A percentile compares a stretch with the other conserved stretches of the same genome.
phyloP scores from a whole-genome alignment of 2,329 filamentous ascomycete genomes.

The Neoascochyta sp. region DNA sequence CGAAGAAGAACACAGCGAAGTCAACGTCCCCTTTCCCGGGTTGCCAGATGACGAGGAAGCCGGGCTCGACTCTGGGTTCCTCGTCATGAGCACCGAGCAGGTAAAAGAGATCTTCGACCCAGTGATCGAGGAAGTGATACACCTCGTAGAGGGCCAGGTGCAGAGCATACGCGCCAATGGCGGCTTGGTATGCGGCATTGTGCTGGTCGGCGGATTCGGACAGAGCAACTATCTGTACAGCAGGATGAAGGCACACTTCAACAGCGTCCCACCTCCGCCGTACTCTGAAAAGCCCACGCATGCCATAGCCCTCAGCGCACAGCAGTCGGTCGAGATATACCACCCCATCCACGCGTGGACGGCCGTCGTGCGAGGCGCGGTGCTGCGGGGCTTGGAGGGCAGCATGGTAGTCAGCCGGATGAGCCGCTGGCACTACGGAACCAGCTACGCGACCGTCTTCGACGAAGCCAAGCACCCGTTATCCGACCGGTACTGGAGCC shows the following conservation, averaged over 20 bases:
- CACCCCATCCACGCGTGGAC: conserved; percentile 81
- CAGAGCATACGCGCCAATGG: conserved; percentile 38
- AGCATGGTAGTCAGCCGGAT: conserved; percentile 74
- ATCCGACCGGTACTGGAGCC: conserved; percentile 73
- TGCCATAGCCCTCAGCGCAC: conserved; percentile 50
- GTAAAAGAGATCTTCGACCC: conserved; percentile 73
- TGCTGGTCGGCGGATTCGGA: conserved; percentile 77
- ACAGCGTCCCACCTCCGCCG: conserved; percentile 48
- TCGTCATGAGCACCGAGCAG: conserved; percentile 66
- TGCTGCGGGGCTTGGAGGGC: conserved; percentile 69
- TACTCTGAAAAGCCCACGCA: conserved; percentile 70
- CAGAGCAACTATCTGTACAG: conserved; percentile 72
- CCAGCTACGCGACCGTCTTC: conserved; percentile 76
- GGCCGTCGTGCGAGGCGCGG: conserved; percentile 72
- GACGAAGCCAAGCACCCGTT: conserved; percentile 71
- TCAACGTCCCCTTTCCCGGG: conserved; percentile 75
- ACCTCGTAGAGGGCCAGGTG: conserved; percentile 45
- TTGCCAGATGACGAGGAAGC: conserved; percentile 71
- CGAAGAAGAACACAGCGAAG: conserved; percentile 70
- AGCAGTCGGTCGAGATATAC: conserved; percentile 69
- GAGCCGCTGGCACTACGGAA: conserved; percentile 74
- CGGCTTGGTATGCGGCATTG: conserved; percentile 58
- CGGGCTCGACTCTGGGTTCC: conserved; percentile 70
- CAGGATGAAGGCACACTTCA: conserved; percentile 66
- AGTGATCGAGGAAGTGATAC: conserved; percentile 57